phyloP scores from a whole-genome alignment of 1,284 basidiomycete genomes.

The Irpex sp. region DNA sequence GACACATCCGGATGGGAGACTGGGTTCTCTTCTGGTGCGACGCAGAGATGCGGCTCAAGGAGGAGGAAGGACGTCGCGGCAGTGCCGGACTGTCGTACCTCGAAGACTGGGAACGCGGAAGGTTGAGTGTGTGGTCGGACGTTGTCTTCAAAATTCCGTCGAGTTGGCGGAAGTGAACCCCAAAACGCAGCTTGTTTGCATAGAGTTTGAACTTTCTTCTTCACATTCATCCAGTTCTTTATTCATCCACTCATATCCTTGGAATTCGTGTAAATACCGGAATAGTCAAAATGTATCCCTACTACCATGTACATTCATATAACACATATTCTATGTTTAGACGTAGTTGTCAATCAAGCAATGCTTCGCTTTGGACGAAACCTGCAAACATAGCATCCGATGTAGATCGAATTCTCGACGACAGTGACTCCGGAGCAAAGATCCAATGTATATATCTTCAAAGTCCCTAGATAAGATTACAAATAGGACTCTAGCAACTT shows the following conservation, averaged over 20 bases:
- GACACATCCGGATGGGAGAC: constrained; percentile 78
- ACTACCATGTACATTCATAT: not conserved
- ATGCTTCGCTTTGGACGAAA: not conserved
- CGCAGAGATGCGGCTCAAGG: constrained; percentile 79
- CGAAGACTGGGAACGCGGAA: constrained; percentile 79
- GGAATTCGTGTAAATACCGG: not conserved
- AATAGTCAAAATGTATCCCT: not conserved
- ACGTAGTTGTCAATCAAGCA: not conserved
- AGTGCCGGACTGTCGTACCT: constrained; percentile 67
- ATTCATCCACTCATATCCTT: not conserved
- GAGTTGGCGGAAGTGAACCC: constrained; percentile 57
- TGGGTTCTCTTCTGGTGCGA: constrained; percentile 99
- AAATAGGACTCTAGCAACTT: constrained; percentile 26
- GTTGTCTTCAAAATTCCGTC: constrained; percentile 77
- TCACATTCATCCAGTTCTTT: not conserved
- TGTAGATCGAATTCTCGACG: no score
- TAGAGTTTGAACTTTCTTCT: not conserved
- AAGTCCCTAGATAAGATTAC: constrained; percentile 7
- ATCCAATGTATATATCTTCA: not conserved
- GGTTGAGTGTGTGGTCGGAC: constrained; percentile 73
- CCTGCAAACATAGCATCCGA: not conserved
- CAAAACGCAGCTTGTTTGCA: not conserved
- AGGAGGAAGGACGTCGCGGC: constrained; percentile 60
- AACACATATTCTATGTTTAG: not conserved
- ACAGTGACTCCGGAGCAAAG: no score